Evolutionary conservation across 805 yeast species (phyloP), one percentile per base, ranked within the genome.

Genomic region (Starmerella bombi): DNA sequence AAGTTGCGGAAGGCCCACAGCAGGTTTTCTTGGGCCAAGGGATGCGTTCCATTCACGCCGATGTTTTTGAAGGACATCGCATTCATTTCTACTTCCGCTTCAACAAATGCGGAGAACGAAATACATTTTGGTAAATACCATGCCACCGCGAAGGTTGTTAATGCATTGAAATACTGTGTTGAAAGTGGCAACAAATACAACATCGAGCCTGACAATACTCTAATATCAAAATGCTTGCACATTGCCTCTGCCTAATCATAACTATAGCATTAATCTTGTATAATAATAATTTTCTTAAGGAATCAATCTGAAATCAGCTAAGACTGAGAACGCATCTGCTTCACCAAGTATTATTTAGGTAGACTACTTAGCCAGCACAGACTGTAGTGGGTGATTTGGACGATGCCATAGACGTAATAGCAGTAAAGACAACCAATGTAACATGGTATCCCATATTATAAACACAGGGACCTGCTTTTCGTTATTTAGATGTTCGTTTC

Each of bases 41-140:
- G 97, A 2, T 77, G 93, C 50, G 75, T 88, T 38, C 97, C 98
- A 18, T 88, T 86, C 57, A 72, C 86, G 39, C 95, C 93, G 1
- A 65, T 88, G 23, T 85, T 83, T 52, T 59, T 88, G 34, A 77
- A 86, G 3, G 97, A 88, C 57, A 65, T 88, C 51, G 74, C 82
- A 0, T 73, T 79, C 53, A 84, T 83, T 57, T 71, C 77, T 3
- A 80, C 76, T 48, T 59, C 77, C 44, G 74, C 79, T 0, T 67
- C 72, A 9, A 62, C 64, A 40, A 58, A 72, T 1, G 57, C 56
- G 17, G 60, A 42, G 27, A 49, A 45, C 29, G 51, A 81, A 38
- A 69, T 88, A 46, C 85, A 86, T 56, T 77, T 86, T 55, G 75
- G 80, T 36, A 79, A 84, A 49, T 81, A 80, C 60, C 68, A 78